Evolutionary conservation across 257 asterid genomes (phyloP).

Genomic region (Cinchona pubescens): DNA sequence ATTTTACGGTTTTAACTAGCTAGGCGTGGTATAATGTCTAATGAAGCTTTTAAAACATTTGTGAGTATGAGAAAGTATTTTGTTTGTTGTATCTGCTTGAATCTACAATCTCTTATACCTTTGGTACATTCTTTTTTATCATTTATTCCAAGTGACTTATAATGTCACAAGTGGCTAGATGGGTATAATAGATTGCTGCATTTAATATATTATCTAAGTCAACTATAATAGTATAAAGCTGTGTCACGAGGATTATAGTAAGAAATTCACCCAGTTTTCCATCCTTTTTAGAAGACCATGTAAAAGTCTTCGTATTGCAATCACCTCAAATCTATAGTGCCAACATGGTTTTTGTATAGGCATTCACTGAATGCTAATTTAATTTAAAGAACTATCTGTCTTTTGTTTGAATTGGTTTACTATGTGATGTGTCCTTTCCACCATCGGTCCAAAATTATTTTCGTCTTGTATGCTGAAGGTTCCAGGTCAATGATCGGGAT

Average conservation of each 20-base stretch:
- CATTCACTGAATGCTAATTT: neutral
- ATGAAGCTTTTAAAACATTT: neutral
- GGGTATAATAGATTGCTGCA: neutral
- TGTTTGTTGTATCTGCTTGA: neutral
- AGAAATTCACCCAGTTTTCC: neutral
- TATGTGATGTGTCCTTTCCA: too few relatives aligned
- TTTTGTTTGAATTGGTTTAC: too few relatives aligned
- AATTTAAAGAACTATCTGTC: neutral
- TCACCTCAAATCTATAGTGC: too few relatives aligned
- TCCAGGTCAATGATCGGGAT: neutral
- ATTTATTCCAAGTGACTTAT: neutral
- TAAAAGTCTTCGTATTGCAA: too few relatives aligned
- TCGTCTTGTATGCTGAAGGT: too few relatives aligned
- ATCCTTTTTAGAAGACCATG: too few relatives aligned
- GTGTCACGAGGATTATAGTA: neutral
- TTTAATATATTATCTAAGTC: neutral
- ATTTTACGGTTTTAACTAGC: neutral
- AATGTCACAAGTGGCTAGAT: neutral
- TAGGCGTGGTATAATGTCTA: neutral
- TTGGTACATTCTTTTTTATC: neutral
- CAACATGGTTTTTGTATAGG: too few relatives aligned
- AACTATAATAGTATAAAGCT: neutral
- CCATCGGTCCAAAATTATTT: too few relatives aligned
- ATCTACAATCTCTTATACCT: neutral
- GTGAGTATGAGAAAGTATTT: neutral